Conservation (phyloP, 192 early-diverging fungal genomes). For the Kickxella alabastrina region DNA sequence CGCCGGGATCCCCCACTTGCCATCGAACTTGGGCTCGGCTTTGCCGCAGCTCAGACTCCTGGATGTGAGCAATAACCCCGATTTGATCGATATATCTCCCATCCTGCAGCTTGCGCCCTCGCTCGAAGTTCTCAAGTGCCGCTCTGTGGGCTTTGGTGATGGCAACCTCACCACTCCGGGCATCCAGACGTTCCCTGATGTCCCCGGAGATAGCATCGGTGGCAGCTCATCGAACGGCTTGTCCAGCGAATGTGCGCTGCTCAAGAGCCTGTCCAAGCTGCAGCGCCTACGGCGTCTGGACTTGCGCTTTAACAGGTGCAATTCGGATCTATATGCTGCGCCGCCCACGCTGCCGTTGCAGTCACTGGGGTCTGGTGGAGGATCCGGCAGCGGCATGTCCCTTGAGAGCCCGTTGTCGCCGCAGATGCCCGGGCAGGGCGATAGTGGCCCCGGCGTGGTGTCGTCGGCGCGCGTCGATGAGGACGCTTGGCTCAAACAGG, state of each 20-base stretch:
- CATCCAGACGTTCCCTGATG: constrained; percentile 15
- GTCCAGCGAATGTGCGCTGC: constrained; percentile 10
- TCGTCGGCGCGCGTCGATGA: constrained; percentile 29
- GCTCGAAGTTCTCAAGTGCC: constrained; percentile 41
- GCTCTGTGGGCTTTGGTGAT: constrained; percentile 30
- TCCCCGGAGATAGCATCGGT: neutral
- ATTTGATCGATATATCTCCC: constrained; percentile 29
- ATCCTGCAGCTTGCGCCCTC: constrained; percentile 32
- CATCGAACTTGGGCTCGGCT: constrained; percentile 35
- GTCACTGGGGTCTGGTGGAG: neutral
- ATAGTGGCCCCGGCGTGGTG: neutral
- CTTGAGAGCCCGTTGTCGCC: constrained; percentile 37
- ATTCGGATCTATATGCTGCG: constrained; percentile 36
- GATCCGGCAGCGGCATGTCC: constrained; percentile 2
- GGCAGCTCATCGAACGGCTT: neutral
- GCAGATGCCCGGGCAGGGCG: constrained; percentile 18
- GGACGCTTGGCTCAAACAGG: constrained; percentile 35
- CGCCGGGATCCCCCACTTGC: constrained; percentile 28
- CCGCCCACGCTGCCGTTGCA: neutral
- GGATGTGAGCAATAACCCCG: constrained; percentile 46
- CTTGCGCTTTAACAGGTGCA: constrained; percentile 45
- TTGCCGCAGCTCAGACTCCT: constrained; percentile 34
- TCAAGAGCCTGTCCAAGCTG: constrained; percentile 19
- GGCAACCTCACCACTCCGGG: constrained; percentile 1
- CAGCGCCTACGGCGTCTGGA: constrained; percentile 28